phyloP scores from a whole-genome alignment of 176 grass and related monocot genomes.

The Carex cristatella region DNA sequence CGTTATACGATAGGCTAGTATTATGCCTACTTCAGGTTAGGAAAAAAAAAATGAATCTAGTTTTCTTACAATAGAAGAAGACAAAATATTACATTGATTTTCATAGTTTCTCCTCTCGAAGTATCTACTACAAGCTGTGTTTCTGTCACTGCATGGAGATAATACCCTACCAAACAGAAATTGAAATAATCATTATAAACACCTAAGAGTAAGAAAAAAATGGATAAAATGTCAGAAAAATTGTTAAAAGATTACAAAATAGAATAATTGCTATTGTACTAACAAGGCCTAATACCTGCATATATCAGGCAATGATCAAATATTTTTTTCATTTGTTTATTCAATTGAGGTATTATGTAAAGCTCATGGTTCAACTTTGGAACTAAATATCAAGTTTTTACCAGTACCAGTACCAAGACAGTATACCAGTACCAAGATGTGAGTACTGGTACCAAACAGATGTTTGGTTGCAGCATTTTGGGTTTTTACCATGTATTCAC shows the following conservation, averaged over 20 bases:
- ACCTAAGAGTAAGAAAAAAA: not conserved
- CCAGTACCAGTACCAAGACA: no score
- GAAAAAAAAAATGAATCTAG: not conserved
- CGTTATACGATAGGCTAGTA: not conserved
- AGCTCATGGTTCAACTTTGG: no score
- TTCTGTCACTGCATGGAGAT: constrained; percentile 87
- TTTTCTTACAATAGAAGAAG: not conserved
- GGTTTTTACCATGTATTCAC: no score
- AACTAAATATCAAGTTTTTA: no score
- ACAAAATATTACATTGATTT: constrained; percentile 75
- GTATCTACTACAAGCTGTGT: constrained; percentile 91
- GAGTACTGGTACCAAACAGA: no score
- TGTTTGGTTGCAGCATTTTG: no score
- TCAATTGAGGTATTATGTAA: no score
- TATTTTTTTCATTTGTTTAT: no score
- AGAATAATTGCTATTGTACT: not conserved
- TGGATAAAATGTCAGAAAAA: not conserved
- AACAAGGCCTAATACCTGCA: not conserved
- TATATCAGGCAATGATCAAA: not conserved
- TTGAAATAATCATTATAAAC: not conserved
- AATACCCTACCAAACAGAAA: constrained; percentile 52
- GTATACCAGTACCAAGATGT: no score
- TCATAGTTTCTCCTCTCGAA: constrained; percentile 72
- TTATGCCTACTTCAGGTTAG: not conserved
- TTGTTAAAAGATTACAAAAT: not conserved